phyloP scores from a whole-genome alignment of 345 rosid species.

The Geranium rotundifolium region DNA sequence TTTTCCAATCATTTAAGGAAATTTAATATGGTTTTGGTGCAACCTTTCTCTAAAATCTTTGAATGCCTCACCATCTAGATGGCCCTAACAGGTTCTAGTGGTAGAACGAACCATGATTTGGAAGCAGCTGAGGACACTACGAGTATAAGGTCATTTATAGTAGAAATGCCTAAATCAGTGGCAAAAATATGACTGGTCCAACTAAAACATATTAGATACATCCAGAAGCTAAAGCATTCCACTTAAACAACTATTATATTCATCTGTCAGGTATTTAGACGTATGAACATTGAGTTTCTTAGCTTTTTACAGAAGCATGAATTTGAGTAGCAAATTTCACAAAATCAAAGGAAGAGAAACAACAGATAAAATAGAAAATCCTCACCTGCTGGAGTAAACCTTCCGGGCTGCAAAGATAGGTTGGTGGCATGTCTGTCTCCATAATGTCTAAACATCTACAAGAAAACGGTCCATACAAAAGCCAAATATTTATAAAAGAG shows the following conservation, averaged over 20 bases:
- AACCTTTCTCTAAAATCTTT: too few relatives aligned
- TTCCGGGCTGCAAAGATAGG: constrained; percentile 58
- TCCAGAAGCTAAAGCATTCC: not conserved
- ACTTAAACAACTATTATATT: not conserved
- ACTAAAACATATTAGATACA: not conserved
- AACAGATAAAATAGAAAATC: not conserved
- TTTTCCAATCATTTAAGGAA: too few relatives aligned
- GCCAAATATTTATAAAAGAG: not conserved
- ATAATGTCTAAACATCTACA: constrained; percentile 54
- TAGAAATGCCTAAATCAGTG: not conserved
- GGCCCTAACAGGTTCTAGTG: too few relatives aligned
- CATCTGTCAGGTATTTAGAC: not conserved
- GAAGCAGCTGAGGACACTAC: too few relatives aligned
- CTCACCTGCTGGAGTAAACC: constrained; percentile 51
- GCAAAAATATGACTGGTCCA: not conserved
- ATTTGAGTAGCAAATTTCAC: constrained; percentile 5
- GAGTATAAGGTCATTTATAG: too few relatives aligned
- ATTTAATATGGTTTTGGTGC: too few relatives aligned
- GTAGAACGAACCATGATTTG: too few relatives aligned
- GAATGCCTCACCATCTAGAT: too few relatives aligned
- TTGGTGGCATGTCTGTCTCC: constrained; percentile 46
- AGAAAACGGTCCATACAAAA: not conserved
- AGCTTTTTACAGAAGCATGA: not conserved
- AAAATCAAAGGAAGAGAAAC: not conserved
- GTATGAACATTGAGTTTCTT: not conserved